Conservation (phyloP, 768 basidiomycete genomes). For the Phlebiopsis gigantea region DNA sequence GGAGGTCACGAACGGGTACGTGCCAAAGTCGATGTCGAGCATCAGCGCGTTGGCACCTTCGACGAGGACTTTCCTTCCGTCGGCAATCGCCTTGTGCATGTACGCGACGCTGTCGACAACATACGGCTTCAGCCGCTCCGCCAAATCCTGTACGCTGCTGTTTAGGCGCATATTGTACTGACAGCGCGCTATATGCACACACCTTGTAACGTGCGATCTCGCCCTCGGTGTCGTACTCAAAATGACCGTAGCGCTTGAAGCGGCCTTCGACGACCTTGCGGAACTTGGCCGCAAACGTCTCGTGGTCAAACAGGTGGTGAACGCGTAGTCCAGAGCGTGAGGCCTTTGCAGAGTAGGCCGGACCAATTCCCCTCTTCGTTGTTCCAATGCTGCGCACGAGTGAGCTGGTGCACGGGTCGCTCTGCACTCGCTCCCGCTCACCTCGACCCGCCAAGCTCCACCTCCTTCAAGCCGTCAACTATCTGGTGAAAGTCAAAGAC, state of each 20-base stretch:
- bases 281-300: constrained; percentile 86
- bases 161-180: background rate
- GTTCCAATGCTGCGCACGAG: constrained; percentile 86
- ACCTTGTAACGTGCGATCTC: constrained; percentile 94
- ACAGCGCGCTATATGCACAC: constrained; percentile 7
- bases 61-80: constrained; percentile 79
- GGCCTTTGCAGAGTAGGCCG: constrained; percentile 96
- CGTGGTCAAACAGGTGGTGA: constrained; percentile 90
- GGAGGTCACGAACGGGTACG: constrained; percentile 96
- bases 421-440: too few relatives aligned
- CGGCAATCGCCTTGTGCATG: constrained; percentile 72
- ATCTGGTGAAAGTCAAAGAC: constrained; percentile 99
- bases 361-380: constrained; percentile 97
- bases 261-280: constrained; percentile 92
- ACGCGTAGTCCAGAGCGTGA: constrained; percentile 93
- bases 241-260: constrained; percentile 96
- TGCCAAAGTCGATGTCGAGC: constrained; percentile 97
- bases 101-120: constrained; percentile 86
- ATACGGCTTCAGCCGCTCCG: constrained; percentile 79
- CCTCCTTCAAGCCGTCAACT: constrained; percentile 97
- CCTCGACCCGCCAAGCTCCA: constrained; percentile 90
- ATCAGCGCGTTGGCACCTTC: constrained; percentile 98
- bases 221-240: constrained; percentile 97
- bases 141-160: constrained; percentile 56
- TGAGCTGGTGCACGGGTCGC: too few relatives aligned